Percentiles rank a stretch among this genome's conserved stretches.
These are phyloP conservation scores for Podospora tetraspora DNA, from an alignment of 495 filamentous ascomycete species.

Conservation along the genomic window DNA sequence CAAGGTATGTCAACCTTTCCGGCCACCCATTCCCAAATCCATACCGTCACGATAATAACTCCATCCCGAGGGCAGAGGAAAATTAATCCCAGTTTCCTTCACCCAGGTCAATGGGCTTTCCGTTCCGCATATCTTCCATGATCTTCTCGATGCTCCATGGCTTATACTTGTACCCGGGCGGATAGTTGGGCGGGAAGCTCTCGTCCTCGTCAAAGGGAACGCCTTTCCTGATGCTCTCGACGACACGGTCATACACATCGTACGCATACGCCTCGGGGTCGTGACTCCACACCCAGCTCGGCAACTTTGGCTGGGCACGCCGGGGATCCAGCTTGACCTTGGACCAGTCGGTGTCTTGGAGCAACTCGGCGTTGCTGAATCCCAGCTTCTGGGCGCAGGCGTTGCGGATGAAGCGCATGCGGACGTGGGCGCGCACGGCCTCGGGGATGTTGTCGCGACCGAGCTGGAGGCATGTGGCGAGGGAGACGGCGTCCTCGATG, in stretches of 20 bases:
- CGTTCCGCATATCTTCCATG: slow-evolving; percentile 33
- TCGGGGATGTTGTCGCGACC: slow-evolving; percentile 55
- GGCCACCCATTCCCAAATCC: too few relatives aligned
- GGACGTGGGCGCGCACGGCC: slow-evolving; percentile 45
- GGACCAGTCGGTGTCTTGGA: slow-evolving; percentile 56
- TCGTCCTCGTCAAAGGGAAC: slow-evolving; percentile 37
- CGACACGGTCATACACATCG: slow-evolving; percentile 46
- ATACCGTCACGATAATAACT: background rate
- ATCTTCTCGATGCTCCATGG: slow-evolving; percentile 45
- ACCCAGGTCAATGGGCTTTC: slow-evolving; percentile 33
- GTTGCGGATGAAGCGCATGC: slow-evolving; percentile 52
- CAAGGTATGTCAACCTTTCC: too few relatives aligned
- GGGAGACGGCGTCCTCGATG: slow-evolving; percentile 61
- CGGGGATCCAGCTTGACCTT: slow-evolving; percentile 49
- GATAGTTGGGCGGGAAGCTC: slow-evolving; percentile 39
- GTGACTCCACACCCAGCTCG: slow-evolving; percentile 51
- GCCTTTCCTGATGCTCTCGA: slow-evolving; percentile 35
- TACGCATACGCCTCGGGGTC: slow-evolving; percentile 54
- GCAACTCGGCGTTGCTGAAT: slow-evolving; percentile 51
- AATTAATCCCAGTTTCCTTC: slow-evolving; percentile 36
- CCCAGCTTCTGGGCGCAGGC: slow-evolving; percentile 51
- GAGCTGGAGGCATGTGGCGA: slow-evolving; percentile 57
- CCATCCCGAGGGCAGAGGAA: background rate
- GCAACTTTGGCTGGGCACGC: slow-evolving; percentile 44
- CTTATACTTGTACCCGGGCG: slow-evolving; percentile 41